Evolutionary conservation across 2,329 filamentous ascomycete genomes (phyloP), one percentile per base, ranked within the genome.

Genomic region (Diaporthe vexans): DNA sequence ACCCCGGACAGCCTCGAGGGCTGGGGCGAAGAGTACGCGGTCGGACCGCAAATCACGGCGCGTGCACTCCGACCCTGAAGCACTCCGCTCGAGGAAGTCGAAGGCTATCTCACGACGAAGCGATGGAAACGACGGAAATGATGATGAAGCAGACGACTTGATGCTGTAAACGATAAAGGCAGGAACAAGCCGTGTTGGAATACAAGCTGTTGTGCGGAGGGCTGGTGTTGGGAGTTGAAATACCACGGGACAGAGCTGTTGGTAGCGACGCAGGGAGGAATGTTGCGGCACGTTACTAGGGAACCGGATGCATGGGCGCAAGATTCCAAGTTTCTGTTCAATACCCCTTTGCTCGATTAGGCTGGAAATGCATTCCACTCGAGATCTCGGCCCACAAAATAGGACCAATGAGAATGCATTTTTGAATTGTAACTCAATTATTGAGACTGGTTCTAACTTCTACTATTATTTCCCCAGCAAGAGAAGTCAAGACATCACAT

Each of bases 331-430:
- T 67, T 40, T 54, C 19, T 65, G 26, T 72, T 46, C 37, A 63
- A 35, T 11, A 26, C 29, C 63, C 72, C 65, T 57, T n/a, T 29
- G 54, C 54, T 69, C 59, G 29, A 51, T 37, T n/a, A 46, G 24
- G 69, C 43, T 61, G 40, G 43, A 29, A 24, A 29, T 37, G 15
- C 72, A 73, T 70, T 61, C 72, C 63, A 70, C 54, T 56, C 17
- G 43, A 48, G 48, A 59, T 29, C 24, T 51, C 13, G 72, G 61
- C 72, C 37, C 37, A 56, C 37, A 35, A 2, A 13, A 48, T 24
- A 51, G 21, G 21, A 15, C 5, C 46, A 67, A 67, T 52, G 33
- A 37, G 29, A 29, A 29, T 29, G 29, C 4, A 15, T 46, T 15
- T 52, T 24, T 15, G 46, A 37, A 37, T 24, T 52, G 4, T 26